Base-by-base conservation (phyloP, 1,139 yeast species). In the Fermentozyma sake region DNA sequence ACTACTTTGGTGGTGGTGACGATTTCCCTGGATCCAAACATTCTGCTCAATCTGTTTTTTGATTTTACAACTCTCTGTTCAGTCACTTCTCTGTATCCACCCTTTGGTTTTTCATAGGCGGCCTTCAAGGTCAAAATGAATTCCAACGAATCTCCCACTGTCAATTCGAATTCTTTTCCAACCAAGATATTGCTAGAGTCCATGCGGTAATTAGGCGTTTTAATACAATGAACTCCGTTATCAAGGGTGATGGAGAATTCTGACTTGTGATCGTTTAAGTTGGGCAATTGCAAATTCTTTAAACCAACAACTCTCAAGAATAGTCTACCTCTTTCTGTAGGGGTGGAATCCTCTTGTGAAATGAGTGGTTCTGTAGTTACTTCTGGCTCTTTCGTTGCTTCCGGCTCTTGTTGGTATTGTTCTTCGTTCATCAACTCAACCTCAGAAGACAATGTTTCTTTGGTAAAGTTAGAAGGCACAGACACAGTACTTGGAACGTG, bases 181-280 rank as follows among this genome's bases (percentile, higher is more conserved):
- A 89, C 61, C 6, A 55, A 35, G 13, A 77, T 63, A 14, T 58
- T 55, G 20, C 52, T 53, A 8, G 59, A 47, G 4, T 59, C 55
- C 32, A 85, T 48, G 5, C 60, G 54, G 40, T 76, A 67, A 46
- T 73, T 74, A 16, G 84, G 79, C 0, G 96, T 89, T 23, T 79
- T 76, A 26, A 87, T 76, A 33, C 91, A 77, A 48, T 91, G 96
- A 20, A 81, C 77, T 3, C 96, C 96, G 52, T 91, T 91, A 52
- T 91, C 97, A 41, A 91, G 64, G 6, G 86, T 77, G 23, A 87
- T 48, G 24, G 77, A 73, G 54, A 84, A 79, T 30, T 71, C 68
- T 2, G 89, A 89, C 20, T 75, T 61, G 34, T 78, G 78, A 4
- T 52, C 48, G 12, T 55, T 55, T 30, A 77, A 53, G 27, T 76